Percentiles rank a stretch among this genome's conserved stretches.
Evolutionary conservation across 2,329 filamentous ascomycete species (phyloP).

Genomic region (Diaporthe citrichinensis): DNA sequence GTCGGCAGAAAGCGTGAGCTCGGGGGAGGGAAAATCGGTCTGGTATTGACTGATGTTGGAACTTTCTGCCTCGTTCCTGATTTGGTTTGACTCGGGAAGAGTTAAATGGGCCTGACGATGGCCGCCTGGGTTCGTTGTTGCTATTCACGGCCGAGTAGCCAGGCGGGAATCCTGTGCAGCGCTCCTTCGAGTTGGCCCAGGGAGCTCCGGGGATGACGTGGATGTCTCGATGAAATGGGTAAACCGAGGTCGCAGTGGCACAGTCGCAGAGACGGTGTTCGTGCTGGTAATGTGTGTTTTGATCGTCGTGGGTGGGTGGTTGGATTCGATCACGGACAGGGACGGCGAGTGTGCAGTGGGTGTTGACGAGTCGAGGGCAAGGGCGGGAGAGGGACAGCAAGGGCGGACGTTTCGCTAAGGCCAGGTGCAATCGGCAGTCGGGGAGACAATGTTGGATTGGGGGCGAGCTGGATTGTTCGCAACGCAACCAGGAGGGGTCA

Average conservation of each 20-base stretch:
- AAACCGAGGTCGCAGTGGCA: conserved; percentile 4
- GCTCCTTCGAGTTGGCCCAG: conserved; percentile 29
- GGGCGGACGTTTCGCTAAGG: conserved; percentile 4
- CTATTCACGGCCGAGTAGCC: conserved; percentile 39
- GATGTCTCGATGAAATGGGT: conserved; percentile 2
- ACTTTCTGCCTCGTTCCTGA: background rate
- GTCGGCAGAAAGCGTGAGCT: background rate
- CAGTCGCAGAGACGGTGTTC: background rate
- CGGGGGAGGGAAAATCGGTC: background rate
- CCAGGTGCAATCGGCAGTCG: conserved; percentile 4
- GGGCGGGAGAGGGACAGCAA: conserved; percentile 31
- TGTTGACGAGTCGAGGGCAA: conserved; percentile 22
- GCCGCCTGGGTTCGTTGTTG: conserved; percentile 32
- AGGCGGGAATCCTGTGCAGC: conserved; percentile 36
- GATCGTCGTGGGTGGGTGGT: conserved; percentile 10
- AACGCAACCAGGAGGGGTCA: background rate
- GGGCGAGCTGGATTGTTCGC: background rate
- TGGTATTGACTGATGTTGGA: background rate
- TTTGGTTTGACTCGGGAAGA: background rate
- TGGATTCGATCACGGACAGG: background rate
- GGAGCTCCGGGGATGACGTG: background rate
- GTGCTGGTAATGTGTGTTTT: background rate
- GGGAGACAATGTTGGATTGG: background rate
- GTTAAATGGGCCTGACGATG: conserved; percentile 16
- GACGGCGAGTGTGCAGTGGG: conserved; percentile 4